Evolutionary conservation across 164 flowering plant genomes (phyloP), one percentile per base, ranked within the genome.

Genomic region (Protea cynaroides): DNA sequence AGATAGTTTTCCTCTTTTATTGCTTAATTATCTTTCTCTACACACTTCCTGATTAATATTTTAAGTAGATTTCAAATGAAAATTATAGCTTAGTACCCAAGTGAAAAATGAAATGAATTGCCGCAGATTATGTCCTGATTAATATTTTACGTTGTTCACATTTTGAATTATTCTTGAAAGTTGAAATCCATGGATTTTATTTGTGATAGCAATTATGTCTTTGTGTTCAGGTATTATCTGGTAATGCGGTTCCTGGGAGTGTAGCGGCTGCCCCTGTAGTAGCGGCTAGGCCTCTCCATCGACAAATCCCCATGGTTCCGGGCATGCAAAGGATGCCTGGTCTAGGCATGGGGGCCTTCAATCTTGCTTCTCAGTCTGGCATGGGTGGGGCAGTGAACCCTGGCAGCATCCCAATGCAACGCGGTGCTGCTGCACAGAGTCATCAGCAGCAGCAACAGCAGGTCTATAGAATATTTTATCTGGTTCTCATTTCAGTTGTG

Each of bases 391-490:
- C 88, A 65, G 81, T 94, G 79, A 87, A 89, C 80, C 92, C 94
- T 56, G 88, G 81, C 14, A 76, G 80, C 73, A 81, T 94, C 34
- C 91, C 89, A 0, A 81, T 90, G 93, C 97, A 83, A 71, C 80
- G 95, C 7, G 92, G 87, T 61, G 82, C 84, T 65, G 70, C 84
- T 61, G 62, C 81, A 21, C 96, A 82, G 65, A 79, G 84, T 53
- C 96, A 93, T 68, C 97, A 83, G 72, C 97, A 86, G 72, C 97
- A 84, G 72, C 97, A 86, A 72, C 97, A 89, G 70, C 85, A 84
- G 82, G 83, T 82, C 65, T 21, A 13, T 71, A 49, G 24, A 34
- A 4, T 55, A 22, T 29, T 40, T 40, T 49, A 21, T 15, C 10
- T 58, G 37, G 36, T 24, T 53, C 19, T 44, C 7, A 13, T 62